A percentile compares a stretch with the other conserved stretches of the same genome.
phyloP scores from a whole-genome alignment of 805 yeast genomes.

The Saturnispora zaruensis region DNA sequence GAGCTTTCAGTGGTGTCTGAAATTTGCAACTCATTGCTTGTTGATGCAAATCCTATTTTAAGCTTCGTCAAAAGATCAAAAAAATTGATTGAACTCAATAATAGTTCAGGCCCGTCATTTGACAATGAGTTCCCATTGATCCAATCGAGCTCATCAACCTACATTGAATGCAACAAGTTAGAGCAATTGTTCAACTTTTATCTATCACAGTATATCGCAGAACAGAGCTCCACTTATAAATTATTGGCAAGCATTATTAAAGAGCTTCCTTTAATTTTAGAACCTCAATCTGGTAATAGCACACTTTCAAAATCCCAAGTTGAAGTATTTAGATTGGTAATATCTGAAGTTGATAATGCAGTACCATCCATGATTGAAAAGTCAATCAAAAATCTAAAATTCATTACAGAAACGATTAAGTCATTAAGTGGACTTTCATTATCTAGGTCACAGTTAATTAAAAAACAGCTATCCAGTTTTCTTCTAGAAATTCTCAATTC shows the following conservation, averaged over 20 bases:
- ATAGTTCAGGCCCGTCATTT: neutral
- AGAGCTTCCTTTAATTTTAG: neutral
- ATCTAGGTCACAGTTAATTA: slow-evolving; percentile 12
- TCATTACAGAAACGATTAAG: slow-evolving; percentile 9
- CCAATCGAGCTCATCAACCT: neutral
- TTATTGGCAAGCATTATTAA: neutral
- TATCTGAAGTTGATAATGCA: neutral
- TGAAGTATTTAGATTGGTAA: neutral
- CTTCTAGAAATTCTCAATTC: slow-evolving; percentile 21
- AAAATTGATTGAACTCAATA: neutral
- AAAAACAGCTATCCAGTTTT: slow-evolving; percentile 13
- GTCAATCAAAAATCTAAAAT: slow-evolving; percentile 19
- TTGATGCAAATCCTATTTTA: neutral
- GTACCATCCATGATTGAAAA: slow-evolving; percentile 23
- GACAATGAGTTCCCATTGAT: neutral
- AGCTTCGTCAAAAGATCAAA: neutral
- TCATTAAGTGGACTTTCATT: slow-evolving; percentile 10
- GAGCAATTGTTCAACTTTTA: slow-evolving; percentile 1
- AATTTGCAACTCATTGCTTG: neutral
- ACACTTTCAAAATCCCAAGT: neutral
- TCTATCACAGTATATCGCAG: slow-evolving; percentile 3
- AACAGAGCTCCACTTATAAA: slow-evolving; percentile 2
- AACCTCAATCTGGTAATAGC: neutral
- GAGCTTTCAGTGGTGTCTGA: neutral
- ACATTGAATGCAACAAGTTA: neutral